Conservation (phyloP, 169 alveolate genomes). For the Plasmodium berghei region DNA sequence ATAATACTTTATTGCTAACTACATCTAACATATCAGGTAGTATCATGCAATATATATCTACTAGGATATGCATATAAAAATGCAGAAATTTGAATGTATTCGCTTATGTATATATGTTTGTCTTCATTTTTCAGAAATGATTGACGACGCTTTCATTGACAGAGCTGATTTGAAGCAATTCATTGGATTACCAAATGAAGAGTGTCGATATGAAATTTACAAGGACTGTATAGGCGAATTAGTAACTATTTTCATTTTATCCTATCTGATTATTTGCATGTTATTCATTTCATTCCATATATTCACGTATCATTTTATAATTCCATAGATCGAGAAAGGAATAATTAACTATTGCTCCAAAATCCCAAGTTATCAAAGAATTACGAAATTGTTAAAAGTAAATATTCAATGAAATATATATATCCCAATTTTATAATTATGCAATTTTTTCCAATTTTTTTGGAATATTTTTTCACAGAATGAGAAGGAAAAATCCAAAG, state of each 20-base stretch:
- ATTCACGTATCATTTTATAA: background rate
- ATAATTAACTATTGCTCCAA: constrained; percentile 37
- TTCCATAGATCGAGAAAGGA: constrained; percentile 48
- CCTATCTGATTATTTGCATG: background rate
- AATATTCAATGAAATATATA: background rate
- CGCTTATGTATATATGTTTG: background rate
- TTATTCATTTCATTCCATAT: background rate
- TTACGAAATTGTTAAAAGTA: constrained; percentile 25
- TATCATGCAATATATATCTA: no score
- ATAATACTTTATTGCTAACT: constrained; percentile 84
- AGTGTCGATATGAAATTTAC: constrained; percentile 82
- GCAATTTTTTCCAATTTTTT: constrained; percentile 6
- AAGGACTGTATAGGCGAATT: constrained; percentile 82
- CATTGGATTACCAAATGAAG: constrained; percentile 83
- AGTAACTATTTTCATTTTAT: constrained; percentile 22
- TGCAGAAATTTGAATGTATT: background rate
- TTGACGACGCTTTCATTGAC: constrained; percentile 87
- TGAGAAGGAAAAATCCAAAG: constrained; percentile 18
- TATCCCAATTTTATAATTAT: no score
- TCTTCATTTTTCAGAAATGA: constrained; percentile 73
- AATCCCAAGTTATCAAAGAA: constrained; percentile 58
- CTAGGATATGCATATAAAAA: background rate
- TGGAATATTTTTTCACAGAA: constrained; percentile 10
- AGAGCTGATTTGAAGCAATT: constrained; percentile 85
- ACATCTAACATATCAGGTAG: constrained; percentile 86